These are phyloP conservation scores for Talaromyces sp. DNA, from an alignment of 2,329 filamentous ascomycete species.

Conservation along the genomic window DNA sequence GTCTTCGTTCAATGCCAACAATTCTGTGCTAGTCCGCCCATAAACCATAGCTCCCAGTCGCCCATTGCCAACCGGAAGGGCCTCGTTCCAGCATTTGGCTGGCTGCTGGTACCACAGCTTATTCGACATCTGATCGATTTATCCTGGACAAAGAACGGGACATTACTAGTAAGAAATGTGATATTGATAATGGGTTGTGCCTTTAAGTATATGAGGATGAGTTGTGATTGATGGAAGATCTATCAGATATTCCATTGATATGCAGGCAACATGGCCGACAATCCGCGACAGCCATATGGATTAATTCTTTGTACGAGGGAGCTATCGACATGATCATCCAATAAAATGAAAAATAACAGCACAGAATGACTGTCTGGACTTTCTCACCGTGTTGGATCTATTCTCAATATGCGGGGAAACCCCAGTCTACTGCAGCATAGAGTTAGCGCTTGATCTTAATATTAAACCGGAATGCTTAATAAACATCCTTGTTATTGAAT, in stretches of 20 bases:
- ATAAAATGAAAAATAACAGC: background rate
- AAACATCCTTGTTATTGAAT: background rate
- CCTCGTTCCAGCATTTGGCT: constrained; percentile 36
- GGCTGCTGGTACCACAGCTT: constrained; percentile 29
- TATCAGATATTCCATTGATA: background rate
- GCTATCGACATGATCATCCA: background rate
- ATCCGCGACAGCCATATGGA: constrained; percentile 9
- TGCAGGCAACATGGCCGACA: constrained; percentile 9
- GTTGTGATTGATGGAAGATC: background rate
- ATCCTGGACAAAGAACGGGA: background rate
- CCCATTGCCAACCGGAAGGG: constrained; percentile 51
- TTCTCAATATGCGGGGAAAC: background rate
- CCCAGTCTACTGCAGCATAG: background rate
- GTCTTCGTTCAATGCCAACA: constrained; percentile 49
- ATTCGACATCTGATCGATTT: constrained; percentile 16
- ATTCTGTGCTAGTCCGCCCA: constrained; percentile 43
- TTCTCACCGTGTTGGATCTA: background rate
- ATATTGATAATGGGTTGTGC: background rate
- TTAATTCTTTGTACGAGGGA: background rate
- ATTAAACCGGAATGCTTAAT: background rate
- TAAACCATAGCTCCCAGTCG: constrained; percentile 48
- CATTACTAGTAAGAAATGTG: background rate
- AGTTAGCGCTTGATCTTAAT: background rate
- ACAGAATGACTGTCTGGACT: background rate
- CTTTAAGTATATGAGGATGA: background rate